Base-by-base conservation (phyloP, 2,329 filamentous ascomycete genomes). In the Aspergillus sojae region DNA sequence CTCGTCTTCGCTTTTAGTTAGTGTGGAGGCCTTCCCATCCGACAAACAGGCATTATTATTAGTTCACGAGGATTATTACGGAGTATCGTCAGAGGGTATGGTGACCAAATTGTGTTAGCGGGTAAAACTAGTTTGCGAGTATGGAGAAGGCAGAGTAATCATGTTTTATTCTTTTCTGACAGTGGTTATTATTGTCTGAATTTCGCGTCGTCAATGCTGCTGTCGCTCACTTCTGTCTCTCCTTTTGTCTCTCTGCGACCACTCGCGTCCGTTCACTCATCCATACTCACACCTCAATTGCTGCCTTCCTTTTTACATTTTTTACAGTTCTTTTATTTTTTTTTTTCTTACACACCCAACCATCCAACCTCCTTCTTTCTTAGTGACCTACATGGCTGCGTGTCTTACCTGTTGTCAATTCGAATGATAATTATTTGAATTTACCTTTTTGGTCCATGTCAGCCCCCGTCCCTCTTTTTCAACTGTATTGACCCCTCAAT, bases 401-500 rank as follows among this genome's bases (percentile, higher is more conserved):
- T 62, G 53, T 64, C 54, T 50, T 45, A 56, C 34, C 28, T 50
- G 62, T 30, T 53, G 62, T 60, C 65, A 59, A 57, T 65, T 28
- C 32, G 55, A 54, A 46, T 30, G 45, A 55, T 48, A 28, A 30
- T 43, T 54, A 54, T 54, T 32, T 53, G 48, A 43, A 36, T 36
- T 57, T 30, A 56, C 39, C 21, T 50, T 65, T 45, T 65, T 45
- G 45, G 60, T 60, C 62, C 60, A 59, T 67, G 65, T 65, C 63
- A 62, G 58, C 64, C 66, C 52, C 59, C 54, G 57, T 63, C 60
- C 60, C 45, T 63, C 58, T 57, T 60, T 52, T 62, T 57, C 48
- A 46, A 54, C 32, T 52, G 34, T 57, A 43, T 66, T 61, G 58
- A 69, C 61, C 65, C 67, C 67, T 68, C 67, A 62, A 62, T 66